These are phyloP conservation scores for Borealophlyctis nickersoniae DNA, from an alignment of 192 early-diverging fungal species.

Conservation along the genomic window DNA sequence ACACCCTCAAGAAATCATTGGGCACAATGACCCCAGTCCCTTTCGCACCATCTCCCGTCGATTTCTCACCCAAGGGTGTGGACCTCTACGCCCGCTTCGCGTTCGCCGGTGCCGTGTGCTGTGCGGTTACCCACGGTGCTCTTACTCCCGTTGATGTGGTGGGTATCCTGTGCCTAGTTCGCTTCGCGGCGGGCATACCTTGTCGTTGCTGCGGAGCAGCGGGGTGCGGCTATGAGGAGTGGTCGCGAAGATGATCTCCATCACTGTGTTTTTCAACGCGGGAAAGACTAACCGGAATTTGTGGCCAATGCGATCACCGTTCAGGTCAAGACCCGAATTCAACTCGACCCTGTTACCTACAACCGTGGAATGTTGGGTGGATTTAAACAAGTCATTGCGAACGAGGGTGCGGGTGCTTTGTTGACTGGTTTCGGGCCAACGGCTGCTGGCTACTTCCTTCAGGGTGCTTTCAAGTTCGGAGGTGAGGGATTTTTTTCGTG, in stretches of 20 bases:
- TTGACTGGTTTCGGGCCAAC: conserved; percentile 76
- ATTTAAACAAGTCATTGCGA: conserved; percentile 30
- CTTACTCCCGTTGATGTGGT: conserved; percentile 63
- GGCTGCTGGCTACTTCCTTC: conserved; percentile 73
- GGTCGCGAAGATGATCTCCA: too few relatives aligned
- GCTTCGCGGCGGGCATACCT: too few relatives aligned
- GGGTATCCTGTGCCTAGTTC: too few relatives aligned
- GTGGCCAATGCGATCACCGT: too few relatives aligned
- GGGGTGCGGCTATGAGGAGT: background rate
- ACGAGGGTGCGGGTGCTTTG: conserved; percentile 68
- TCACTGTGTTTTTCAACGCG: too few relatives aligned
- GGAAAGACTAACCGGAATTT: too few relatives aligned
- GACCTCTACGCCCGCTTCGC: conserved; percentile 11
- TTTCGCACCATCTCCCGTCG: too few relatives aligned
- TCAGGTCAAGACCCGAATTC: conserved; percentile 67
- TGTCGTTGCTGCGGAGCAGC: too few relatives aligned
- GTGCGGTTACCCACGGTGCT: conserved; percentile 45
- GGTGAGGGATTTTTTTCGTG: too few relatives aligned
- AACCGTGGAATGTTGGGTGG: conserved; percentile 31
- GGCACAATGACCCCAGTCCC: too few relatives aligned
- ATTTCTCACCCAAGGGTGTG: background rate
- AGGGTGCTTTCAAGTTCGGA: conserved; percentile 82
- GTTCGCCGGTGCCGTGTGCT: conserved; percentile 43
- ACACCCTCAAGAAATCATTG: too few relatives aligned
- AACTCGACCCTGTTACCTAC: conserved; percentile 49